Evolutionary conservation across 176 grass and related monocot genomes (phyloP).

Genomic region (Elaeis guineensis): DNA sequence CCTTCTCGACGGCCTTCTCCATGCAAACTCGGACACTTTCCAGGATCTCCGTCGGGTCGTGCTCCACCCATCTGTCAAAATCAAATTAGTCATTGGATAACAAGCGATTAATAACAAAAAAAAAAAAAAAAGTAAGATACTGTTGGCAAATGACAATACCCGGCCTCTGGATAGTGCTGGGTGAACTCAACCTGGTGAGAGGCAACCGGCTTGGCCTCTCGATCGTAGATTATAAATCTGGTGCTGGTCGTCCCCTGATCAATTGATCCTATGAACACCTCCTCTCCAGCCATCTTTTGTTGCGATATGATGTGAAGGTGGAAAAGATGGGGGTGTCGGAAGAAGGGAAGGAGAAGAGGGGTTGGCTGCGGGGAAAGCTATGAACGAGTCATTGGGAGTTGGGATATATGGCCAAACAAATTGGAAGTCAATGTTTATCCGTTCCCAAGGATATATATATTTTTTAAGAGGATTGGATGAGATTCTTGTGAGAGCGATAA

Average conservation of each 20-base stretch:
- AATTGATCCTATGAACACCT: slow-evolving; percentile 69
- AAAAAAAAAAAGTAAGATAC: too few species aligned
- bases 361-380: too few species aligned
- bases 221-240: slow-evolving; percentile 86
- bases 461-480: too few species aligned
- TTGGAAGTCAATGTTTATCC: too few species aligned
- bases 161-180: slow-evolving; percentile 83
- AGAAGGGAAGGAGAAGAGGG: too few species aligned
- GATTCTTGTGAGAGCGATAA: too few species aligned
- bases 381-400: too few species aligned
- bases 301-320: too few species aligned
- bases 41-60: slow-evolving; percentile 86
- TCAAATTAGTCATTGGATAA: not conserved
- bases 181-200: slow-evolving; percentile 97
- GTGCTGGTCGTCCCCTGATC: slow-evolving; percentile 98
- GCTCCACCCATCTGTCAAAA: slow-evolving; percentile 82
- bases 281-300: slow-evolving; percentile 35
- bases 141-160: slow-evolving; percentile 21
- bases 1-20: slow-evolving; percentile 47
- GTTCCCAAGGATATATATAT: too few species aligned
- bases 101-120: too few species aligned
- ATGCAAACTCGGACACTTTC: slow-evolving; percentile 66
- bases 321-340: too few species aligned
- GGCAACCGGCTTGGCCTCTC: slow-evolving; percentile 47
- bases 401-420: too few species aligned